Conservation (phyloP, 2,329 filamentous ascomycete species). For the Ophiostoma sp. region DNA sequence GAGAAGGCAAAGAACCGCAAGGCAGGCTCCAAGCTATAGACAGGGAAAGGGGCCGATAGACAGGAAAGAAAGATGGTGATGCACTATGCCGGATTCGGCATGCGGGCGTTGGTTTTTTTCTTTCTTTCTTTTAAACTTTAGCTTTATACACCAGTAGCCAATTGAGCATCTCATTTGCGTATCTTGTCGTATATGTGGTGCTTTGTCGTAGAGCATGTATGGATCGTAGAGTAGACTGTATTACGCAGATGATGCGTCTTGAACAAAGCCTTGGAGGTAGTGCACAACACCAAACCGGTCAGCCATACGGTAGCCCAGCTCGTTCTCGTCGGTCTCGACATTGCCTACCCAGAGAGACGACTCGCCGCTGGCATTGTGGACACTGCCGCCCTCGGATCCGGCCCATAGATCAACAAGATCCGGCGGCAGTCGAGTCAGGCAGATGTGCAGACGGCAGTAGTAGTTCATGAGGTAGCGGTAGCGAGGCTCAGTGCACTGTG, state of each 20-base stretch:
- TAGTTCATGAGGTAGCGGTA: conserved; percentile 24
- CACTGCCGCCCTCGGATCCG: background rate
- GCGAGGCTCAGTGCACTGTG: conserved; percentile 20
- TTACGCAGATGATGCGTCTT: conserved; percentile 17
- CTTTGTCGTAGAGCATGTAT: too few species aligned
- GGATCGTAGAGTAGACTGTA: too few species aligned
- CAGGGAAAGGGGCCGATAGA: background rate
- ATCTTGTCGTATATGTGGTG: background rate
- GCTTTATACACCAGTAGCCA: background rate
- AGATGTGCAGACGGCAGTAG: conserved; percentile 24
- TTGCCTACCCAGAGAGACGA: conserved; percentile 20
- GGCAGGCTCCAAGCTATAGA: conserved; percentile 18
- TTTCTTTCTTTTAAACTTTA: background rate
- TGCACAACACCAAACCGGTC: conserved; percentile 17
- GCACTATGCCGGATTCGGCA: too few species aligned
- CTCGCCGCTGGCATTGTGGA: background rate
- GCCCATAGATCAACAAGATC: conserved; percentile 19
- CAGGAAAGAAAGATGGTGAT: too few species aligned
- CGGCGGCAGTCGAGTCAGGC: conserved; percentile 15
- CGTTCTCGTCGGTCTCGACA: conserved; percentile 23
- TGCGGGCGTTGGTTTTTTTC: too few species aligned
- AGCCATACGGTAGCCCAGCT: conserved; percentile 7
- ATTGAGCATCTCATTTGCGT: background rate
- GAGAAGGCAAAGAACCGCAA: conserved; percentile 40
- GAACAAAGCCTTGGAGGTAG: conserved; percentile 18